Conservation (phyloP, 139 green algal genomes). For the Chlorella vulgaris region DNA sequence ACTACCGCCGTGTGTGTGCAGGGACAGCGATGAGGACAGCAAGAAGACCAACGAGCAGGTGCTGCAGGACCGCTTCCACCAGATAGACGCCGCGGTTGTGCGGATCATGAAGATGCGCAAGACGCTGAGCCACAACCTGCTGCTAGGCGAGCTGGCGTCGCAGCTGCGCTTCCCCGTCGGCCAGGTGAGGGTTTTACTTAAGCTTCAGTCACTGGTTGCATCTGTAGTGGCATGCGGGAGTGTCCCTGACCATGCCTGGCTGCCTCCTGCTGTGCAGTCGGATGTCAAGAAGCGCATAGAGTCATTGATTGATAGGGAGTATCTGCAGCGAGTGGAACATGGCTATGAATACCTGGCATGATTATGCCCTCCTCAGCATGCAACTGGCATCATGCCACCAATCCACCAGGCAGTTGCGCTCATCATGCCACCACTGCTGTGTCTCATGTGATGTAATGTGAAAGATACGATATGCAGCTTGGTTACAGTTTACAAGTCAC, state of each 20-base stretch:
- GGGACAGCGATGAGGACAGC: conserved; percentile 93
- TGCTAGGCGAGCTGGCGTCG: conserved; percentile 89
- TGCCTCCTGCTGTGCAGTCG: conserved; percentile 23
- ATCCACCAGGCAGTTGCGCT: too few species aligned
- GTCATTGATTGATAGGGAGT: conserved; percentile 98
- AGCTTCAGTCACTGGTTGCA: too few species aligned
- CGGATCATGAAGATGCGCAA: conserved; percentile 99
- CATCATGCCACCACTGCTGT: too few species aligned
- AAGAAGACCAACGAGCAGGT: conserved; percentile 88
- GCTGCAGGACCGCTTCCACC: conserved; percentile 85
- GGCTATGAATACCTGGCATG: conserved; percentile 60
- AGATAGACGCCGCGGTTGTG: conserved; percentile 97
- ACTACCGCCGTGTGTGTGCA: conserved; percentile 49
- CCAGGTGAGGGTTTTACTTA: neutral
- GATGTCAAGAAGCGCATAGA: conserved; percentile 99
- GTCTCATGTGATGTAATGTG: too few species aligned
- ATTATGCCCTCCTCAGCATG: too few species aligned
- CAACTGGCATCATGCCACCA: neutral
- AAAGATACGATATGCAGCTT: too few species aligned
- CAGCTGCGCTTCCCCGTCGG: conserved; percentile 97
- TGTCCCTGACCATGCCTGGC: neutral
- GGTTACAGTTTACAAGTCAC: too few species aligned
- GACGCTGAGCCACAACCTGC: conserved; percentile 90
- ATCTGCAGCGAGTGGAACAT: conserved; percentile 85
- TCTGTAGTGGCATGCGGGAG: too few species aligned